These are phyloP conservation scores for Avena insularis DNA, from an alignment of 176 grass and related monocot genomes.

Conservation along the genomic window DNA sequence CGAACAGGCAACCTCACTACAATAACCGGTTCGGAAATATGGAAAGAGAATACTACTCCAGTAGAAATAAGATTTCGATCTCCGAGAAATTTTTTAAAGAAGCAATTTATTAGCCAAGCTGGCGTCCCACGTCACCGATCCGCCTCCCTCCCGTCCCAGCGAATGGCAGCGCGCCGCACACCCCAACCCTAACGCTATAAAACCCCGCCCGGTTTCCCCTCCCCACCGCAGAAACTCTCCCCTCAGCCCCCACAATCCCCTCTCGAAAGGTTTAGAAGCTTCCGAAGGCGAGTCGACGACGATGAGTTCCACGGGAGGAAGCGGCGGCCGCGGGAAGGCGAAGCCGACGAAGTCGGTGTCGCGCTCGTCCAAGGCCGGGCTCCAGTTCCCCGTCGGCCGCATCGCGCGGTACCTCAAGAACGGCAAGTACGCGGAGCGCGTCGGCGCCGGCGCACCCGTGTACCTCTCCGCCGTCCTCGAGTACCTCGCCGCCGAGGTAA, in stretches of 20 bases:
- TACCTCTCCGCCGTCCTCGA: constrained; percentile 94
- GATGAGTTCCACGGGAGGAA: constrained; percentile 58
- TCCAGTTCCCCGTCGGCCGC: constrained; percentile 91
- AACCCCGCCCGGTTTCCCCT: neutral
- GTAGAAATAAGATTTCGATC: neutral
- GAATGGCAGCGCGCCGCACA: constrained; percentile 29
- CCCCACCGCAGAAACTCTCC: neutral
- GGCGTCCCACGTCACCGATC: constrained; percentile 41
- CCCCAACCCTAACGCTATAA: constrained; percentile 57
- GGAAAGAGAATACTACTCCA: neutral
- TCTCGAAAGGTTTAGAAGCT: constrained; percentile 37
- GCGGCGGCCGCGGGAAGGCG: constrained; percentile 53
- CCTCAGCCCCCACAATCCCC: neutral
- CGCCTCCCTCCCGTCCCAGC: neutral
- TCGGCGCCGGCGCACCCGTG: constrained; percentile 88
- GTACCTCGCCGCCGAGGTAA: constrained; percentile 95
- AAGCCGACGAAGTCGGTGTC: constrained; percentile 54
- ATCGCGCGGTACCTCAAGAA: constrained; percentile 81
- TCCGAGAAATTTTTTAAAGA: neutral
- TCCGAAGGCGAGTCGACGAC: neutral
- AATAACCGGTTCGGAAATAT: neutral
- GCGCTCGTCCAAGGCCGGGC: constrained; percentile 75
- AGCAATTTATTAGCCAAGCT: constrained; percentile 19
- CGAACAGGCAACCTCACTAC: neutral
- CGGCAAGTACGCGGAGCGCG: constrained; percentile 91